These are phyloP conservation scores for Picochlorum sp. DNA, from an alignment of 139 green algal genomes.

Conservation along the genomic window DNA sequence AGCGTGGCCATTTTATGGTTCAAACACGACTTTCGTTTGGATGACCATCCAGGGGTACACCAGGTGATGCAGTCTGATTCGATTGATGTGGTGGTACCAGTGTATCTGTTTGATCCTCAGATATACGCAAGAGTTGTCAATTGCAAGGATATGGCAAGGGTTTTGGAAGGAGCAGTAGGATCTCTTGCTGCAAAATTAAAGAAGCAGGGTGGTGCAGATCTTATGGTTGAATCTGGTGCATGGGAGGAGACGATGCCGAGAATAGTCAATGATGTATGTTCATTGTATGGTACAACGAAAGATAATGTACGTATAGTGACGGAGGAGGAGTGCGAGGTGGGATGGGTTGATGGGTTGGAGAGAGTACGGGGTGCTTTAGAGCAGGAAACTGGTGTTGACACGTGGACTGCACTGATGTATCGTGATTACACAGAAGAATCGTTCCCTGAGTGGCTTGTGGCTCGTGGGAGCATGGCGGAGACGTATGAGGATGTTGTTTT, in stretches of 20 bases:
- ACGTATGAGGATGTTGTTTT: too few relatives aligned
- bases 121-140: slow-evolving; percentile 24
- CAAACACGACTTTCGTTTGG: slow-evolving; percentile 66
- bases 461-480: not conserved
- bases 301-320: slow-evolving; percentile 26
- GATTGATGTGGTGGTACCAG: slow-evolving; percentile 27
- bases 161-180: slow-evolving; percentile 30
- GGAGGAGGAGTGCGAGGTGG: slow-evolving; percentile 53
- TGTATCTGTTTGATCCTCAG: slow-evolving; percentile 47
- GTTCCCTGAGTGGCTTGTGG: not conserved
- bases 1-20: slow-evolving; percentile 52
- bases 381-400: not conserved
- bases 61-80: slow-evolving; percentile 8
- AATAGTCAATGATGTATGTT: too few relatives aligned
- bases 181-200: slow-evolving; percentile 33
- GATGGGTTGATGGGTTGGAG: slow-evolving; percentile 8
- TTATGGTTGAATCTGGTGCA: slow-evolving; percentile 42
- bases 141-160: slow-evolving; percentile 7
- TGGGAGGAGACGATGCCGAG: slow-evolving; percentile 25
- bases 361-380: not conserved
- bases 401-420: slow-evolving; percentile 15
- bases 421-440: slow-evolving; percentile 4
- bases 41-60: slow-evolving; percentile 67
- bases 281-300: too few relatives aligned
- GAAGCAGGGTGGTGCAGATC: slow-evolving; percentile 33